Evolutionary conservation across 2,329 filamentous ascomycete species (phyloP).

Genomic region (Colletotrichum scovillei): DNA sequence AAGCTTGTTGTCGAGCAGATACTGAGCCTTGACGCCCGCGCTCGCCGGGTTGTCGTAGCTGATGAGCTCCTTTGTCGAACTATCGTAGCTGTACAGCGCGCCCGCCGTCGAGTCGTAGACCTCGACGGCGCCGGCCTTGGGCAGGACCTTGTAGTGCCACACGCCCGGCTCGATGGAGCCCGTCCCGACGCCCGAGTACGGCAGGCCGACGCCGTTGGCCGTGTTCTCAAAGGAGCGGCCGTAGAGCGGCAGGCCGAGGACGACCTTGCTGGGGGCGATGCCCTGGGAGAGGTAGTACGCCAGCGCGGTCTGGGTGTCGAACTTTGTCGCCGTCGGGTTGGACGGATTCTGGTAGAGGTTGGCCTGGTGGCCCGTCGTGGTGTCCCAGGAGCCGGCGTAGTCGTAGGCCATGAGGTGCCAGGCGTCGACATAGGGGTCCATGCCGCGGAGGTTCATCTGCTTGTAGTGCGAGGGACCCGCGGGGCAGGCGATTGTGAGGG

Average conservation of each 20-base stretch:
- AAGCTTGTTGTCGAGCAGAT: constrained; percentile 68
- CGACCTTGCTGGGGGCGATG: constrained; percentile 72
- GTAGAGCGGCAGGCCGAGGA: constrained; percentile 83
- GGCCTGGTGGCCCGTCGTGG: constrained; percentile 72
- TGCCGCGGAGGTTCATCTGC: constrained; percentile 61
- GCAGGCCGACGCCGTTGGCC: constrained; percentile 68
- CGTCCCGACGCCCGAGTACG: constrained; percentile 71
- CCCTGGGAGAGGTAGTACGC: constrained; percentile 69
- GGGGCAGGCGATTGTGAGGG: constrained; percentile 62
- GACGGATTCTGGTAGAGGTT: constrained; percentile 70
- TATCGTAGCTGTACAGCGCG: constrained; percentile 80
- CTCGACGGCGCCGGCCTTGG: constrained; percentile 67
- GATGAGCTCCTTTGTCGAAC: constrained; percentile 69
- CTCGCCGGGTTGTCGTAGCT: constrained; percentile 75
- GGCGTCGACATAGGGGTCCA: constrained; percentile 67
- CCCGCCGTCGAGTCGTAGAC: constrained; percentile 66
- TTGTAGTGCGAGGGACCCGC: constrained; percentile 61
- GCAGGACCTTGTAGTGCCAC: constrained; percentile 80
- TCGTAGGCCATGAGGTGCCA: constrained; percentile 78
- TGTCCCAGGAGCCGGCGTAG: constrained; percentile 76
- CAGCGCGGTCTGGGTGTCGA: constrained; percentile 75
- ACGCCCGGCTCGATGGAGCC: constrained; percentile 70
- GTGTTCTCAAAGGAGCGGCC: constrained; percentile 81
- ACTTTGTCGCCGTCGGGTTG: constrained; percentile 71
- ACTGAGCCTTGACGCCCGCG: constrained; percentile 70